Conservation (phyloP, 1,284 basidiomycete species). For the Bjerkandera adusta region DNA sequence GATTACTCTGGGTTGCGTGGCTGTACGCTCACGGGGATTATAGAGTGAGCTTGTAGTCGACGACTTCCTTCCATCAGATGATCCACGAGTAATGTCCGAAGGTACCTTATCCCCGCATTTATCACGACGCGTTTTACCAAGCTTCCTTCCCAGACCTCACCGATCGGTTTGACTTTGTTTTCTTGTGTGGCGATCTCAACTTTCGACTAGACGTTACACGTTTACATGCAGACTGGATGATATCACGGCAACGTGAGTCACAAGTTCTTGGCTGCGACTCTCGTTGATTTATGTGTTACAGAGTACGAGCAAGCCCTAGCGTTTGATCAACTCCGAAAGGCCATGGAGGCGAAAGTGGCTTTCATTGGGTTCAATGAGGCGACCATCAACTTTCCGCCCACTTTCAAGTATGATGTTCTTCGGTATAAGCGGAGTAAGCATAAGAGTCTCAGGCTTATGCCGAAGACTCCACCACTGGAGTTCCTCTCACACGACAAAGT, state of each 20-base stretch:
- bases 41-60: constrained; percentile 66
- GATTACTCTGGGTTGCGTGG: constrained; percentile 1
- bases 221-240: constrained; percentile 70
- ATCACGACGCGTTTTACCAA: neutral
- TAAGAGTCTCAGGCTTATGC: constrained; percentile 9
- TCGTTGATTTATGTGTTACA: constrained; percentile 23
- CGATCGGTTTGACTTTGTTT: constrained; percentile 81
- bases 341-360: constrained; percentile 61
- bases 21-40: constrained; percentile 7
- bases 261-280: neutral
- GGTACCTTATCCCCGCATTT: constrained; percentile 38
- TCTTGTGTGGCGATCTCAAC: constrained; percentile 81
- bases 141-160: constrained; percentile 55
- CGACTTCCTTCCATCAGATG: constrained; percentile 59
- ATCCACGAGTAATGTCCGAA: constrained; percentile 65
- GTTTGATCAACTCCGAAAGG: constrained; percentile 76
- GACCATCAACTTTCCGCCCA: constrained; percentile 72
- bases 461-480: constrained; percentile 27
- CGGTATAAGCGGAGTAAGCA: constrained; percentile 50
- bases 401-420: constrained; percentile 82
- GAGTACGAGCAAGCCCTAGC: constrained; percentile 71
- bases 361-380: constrained; percentile 74
- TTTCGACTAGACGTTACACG: constrained; percentile 74
- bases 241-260: constrained; percentile 32
- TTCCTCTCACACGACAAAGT: constrained; percentile 26